Percentiles rank a stretch among this genome's conserved stretches.
Evolutionary conservation across 75 land plant genomes (phyloP).

Genomic region (Cunninghamia lanceolata): DNA sequence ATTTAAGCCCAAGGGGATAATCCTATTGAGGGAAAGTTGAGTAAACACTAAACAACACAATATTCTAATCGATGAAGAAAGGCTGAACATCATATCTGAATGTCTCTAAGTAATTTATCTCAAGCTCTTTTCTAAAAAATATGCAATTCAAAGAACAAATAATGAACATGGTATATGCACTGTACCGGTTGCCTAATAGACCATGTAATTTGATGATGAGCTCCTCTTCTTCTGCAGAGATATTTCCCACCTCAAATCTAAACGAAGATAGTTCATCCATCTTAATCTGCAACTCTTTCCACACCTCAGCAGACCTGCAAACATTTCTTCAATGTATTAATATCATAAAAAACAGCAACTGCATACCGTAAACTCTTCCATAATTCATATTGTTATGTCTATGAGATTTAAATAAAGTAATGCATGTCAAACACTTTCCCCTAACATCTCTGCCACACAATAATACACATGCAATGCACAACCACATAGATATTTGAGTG

Average conservation of each 20-base stretch:
- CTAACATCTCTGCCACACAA: not conserved
- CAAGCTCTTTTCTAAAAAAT: too few relatives aligned
- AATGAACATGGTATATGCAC: not conserved
- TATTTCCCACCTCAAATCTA: constrained; percentile 6
- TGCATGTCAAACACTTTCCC: not conserved
- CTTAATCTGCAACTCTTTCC: constrained; percentile 18
- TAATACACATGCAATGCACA: too few relatives aligned
- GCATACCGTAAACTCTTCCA: not conserved
- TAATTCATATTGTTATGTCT: not conserved
- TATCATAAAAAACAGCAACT: not conserved
- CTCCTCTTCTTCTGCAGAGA: constrained; percentile 11
- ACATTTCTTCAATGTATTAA: not conserved
- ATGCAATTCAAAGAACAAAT: too few relatives aligned
- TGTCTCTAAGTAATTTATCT: too few relatives aligned
- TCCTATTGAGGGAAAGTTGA: too few relatives aligned
- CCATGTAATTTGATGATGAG: constrained; percentile 7
- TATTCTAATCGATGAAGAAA: too few relatives aligned
- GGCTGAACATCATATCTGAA: too few relatives aligned
- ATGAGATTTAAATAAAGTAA: not conserved
- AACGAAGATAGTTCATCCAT: constrained; percentile 11
- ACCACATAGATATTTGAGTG: not conserved
- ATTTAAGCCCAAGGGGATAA: too few relatives aligned
- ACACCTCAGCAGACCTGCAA: constrained; percentile 10
- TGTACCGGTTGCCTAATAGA: constrained; percentile 10
- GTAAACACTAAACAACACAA: too few relatives aligned